Percentiles rank a stretch among this genome's conserved stretches.
Evolutionary conservation across 148 eudicot genomes (phyloP).

Genomic region (Rhododendron henanense): DNA sequence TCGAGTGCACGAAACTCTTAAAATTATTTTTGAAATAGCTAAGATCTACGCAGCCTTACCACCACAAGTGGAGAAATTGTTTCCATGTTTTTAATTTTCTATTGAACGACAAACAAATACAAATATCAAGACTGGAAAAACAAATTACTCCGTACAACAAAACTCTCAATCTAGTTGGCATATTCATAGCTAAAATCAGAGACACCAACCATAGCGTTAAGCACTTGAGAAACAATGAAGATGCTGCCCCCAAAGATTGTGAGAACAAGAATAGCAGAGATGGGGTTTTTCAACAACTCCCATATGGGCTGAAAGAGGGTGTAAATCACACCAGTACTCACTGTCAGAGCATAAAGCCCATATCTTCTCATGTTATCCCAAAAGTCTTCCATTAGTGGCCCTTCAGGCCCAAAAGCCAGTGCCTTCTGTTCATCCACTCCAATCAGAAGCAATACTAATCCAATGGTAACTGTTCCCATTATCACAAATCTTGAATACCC

Average conservation of each 20-base stretch:
- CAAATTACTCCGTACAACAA: not conserved
- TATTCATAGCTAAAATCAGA: constrained; percentile 43
- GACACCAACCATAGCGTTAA: constrained; percentile 47
- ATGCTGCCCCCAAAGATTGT: not conserved
- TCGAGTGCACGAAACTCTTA: not conserved
- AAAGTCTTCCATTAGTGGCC: constrained; percentile 16
- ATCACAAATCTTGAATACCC: not conserved
- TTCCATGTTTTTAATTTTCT: not conserved
- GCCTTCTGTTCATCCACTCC: constrained; percentile 2
- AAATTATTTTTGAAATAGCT: not conserved
- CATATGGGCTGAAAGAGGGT: constrained; percentile 4
- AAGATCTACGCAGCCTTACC: not conserved
- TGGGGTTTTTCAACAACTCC: not conserved
- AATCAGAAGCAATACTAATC: not conserved
- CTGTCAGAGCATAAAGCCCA: constrained; percentile 43
- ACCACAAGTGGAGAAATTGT: not conserved
- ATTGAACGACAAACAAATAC: not conserved
- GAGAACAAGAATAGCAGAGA: not conserved
- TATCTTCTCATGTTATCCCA: constrained; percentile 63
- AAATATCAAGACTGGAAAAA: not conserved
- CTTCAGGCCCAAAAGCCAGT: constrained; percentile 4
- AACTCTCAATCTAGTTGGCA: constrained; percentile 24
- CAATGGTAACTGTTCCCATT: not conserved
- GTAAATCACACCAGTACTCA: constrained; percentile 42
- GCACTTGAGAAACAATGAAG: constrained; percentile 22